Conservation (phyloP, 2,329 filamentous ascomycete genomes). For the Claviceps maximensis region DNA sequence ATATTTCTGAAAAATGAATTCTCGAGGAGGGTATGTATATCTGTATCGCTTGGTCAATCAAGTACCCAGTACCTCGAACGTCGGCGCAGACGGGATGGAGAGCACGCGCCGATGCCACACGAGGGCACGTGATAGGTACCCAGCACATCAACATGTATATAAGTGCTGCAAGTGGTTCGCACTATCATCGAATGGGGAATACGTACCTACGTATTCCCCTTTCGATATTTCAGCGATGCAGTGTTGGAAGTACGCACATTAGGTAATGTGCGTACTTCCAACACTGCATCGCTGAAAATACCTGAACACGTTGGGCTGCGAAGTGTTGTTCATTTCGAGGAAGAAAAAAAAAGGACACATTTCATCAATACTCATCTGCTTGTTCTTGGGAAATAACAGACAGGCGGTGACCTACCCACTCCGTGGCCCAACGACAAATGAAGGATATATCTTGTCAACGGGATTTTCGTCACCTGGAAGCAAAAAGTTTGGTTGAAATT, state of each 20-base stretch:
- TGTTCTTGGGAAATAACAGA: too few species aligned
- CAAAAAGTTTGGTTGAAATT: background rate
- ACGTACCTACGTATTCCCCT: too few species aligned
- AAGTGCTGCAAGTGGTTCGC: too few species aligned
- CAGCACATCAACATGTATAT: background rate
- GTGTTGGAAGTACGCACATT: too few species aligned
- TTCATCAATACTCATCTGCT: too few species aligned
- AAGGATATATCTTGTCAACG: slow-evolving; percentile 5
- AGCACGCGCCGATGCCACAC: slow-evolving; percentile 1
- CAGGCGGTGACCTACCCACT: too few species aligned
- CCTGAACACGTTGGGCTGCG: too few species aligned
- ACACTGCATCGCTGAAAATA: background rate
- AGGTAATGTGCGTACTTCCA: too few species aligned
- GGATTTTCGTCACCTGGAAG: background rate
- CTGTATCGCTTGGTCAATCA: background rate
- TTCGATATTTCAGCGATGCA: too few species aligned
- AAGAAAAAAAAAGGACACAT: too few species aligned
- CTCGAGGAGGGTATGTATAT: background rate
- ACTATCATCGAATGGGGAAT: too few species aligned
- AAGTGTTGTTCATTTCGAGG: too few species aligned
- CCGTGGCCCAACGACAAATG: background rate
- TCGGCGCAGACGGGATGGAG: background rate
- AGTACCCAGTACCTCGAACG: background rate
- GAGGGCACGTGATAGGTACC: slow-evolving; percentile 6
- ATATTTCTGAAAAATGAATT: slow-evolving; percentile 5